phyloP scores from a whole-genome alignment of 768 basidiomycete genomes.

The Fomitopsis serialis region DNA sequence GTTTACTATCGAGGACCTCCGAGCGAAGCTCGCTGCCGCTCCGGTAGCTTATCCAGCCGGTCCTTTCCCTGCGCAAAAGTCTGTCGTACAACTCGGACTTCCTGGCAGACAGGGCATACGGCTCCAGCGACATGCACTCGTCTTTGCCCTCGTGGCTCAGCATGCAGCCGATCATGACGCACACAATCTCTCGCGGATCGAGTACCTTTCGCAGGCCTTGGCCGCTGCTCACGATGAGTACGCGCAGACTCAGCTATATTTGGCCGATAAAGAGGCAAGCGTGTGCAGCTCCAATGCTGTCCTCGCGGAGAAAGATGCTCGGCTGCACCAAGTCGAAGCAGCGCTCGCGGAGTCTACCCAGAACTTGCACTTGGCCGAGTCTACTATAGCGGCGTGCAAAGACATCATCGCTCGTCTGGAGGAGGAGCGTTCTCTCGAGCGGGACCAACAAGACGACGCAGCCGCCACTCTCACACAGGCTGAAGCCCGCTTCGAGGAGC shows the following conservation, averaged over 20 bases:
- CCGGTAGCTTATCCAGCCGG: neutral
- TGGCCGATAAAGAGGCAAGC: slow-evolving; percentile 1
- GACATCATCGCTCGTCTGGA: slow-evolving; percentile 12
- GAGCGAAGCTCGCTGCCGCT: slow-evolving; percentile 40
- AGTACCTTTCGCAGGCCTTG: slow-evolving; percentile 3
- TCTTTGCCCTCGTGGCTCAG: slow-evolving; percentile 12
- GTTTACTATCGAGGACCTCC: slow-evolving; percentile 56
- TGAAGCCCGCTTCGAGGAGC: slow-evolving; percentile 38
- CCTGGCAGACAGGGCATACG: neutral
- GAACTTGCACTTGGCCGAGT: slow-evolving; percentile 8
- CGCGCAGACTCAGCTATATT: neutral
- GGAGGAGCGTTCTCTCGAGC: slow-evolving; percentile 13
- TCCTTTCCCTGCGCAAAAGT: too few species aligned
- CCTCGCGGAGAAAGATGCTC: neutral
- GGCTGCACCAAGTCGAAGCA: neutral
- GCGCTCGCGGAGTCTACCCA: slow-evolving; percentile 6
- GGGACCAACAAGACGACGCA: slow-evolving; percentile 15
- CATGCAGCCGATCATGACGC: neutral
- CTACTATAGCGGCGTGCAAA: slow-evolving; percentile 13
- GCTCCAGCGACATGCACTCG: slow-evolving; percentile 6
- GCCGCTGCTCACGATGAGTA: neutral
- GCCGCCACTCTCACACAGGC: slow-evolving; percentile 33
- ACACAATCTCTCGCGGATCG: neutral
- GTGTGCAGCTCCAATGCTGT: neutral
- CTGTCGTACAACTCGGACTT: neutral